A percentile compares a stretch with the other conserved stretches of the same genome.
phyloP scores from a whole-genome alignment of 371 early-diverging fungal genomes.

The Chytridium lagenaria region DNA sequence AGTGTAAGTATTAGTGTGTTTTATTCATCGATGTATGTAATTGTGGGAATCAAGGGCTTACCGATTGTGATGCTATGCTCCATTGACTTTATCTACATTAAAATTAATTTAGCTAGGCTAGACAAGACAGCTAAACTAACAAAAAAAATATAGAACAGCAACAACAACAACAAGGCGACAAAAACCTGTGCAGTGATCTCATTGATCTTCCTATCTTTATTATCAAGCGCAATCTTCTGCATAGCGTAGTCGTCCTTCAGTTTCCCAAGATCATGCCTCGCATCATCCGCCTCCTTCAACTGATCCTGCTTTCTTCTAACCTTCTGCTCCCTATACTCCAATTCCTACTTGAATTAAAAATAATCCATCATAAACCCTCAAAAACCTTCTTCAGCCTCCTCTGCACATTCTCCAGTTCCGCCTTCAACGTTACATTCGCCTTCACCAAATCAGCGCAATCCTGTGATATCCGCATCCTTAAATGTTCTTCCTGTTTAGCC shows the following conservation, averaged over 20 bases:
- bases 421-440: slow-evolving; percentile 39
- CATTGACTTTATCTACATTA: slow-evolving; percentile 39
- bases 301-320: slow-evolving; percentile 37
- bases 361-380: no score
- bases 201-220: slow-evolving; percentile 42
- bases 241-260: slow-evolving; percentile 48
- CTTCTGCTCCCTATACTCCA: slow-evolving; percentile 39
- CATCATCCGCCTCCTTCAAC: slow-evolving; percentile 41
- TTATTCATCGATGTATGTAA: no score
- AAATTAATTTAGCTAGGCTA: no score
- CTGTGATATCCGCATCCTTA: slow-evolving; percentile 36
- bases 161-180: no score
- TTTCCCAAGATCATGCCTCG: slow-evolving; percentile 37
- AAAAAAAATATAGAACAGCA: no score
- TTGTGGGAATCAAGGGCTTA: no score
- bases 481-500: slow-evolving; percentile 42
- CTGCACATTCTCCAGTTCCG: slow-evolving; percentile 47
- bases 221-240: slow-evolving; percentile 42
- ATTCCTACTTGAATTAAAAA: slow-evolving; percentile 25
- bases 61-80: slow-evolving; percentile 35
- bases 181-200: slow-evolving; percentile 43
- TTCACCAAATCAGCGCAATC: slow-evolving; percentile 48
- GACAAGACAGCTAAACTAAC: no score
- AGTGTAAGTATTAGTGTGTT: no score
- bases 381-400: slow-evolving; percentile 39